A percentile compares a stretch with the other conserved stretches of the same genome.
These are phyloP conservation scores for Blastocystis sp. DNA, from an alignment of 352 stramenopile species.

Conservation along the genomic window DNA sequence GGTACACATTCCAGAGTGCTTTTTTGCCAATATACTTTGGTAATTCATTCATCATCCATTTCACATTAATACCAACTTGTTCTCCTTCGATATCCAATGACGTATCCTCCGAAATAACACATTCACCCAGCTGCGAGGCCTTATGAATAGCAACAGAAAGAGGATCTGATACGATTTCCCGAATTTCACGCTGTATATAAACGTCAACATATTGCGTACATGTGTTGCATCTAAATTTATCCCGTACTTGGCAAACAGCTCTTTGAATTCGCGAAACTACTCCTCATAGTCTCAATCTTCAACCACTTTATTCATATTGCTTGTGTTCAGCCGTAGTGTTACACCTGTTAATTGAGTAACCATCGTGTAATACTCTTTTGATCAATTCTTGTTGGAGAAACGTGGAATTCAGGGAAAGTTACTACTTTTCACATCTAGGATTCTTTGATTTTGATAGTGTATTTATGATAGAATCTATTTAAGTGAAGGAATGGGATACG, in stretches of 20 bases:
- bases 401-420: background rate
- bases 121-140: conserved; percentile 49
- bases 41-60: conserved; percentile 51
- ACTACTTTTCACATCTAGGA: background rate
- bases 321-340: conserved; percentile 36
- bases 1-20: conserved; percentile 46
- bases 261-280: conserved; percentile 41
- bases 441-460: background rate
- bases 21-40: conserved; percentile 25
- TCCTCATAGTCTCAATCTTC: background rate
- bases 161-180: conserved; percentile 54
- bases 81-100: conserved; percentile 53
- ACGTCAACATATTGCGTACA: background rate
- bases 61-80: conserved; percentile 45
- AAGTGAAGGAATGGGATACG: background rate
- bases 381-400: background rate
- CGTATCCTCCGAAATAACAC: conserved; percentile 48
- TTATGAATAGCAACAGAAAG: conserved; percentile 52
- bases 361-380: background rate
- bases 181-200: conserved; percentile 40
- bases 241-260: conserved; percentile 21
- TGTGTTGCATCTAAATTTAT: conserved; percentile 44
- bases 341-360: background rate
- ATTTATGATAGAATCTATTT: background rate
- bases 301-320: conserved; percentile 43